Evolutionary conservation across 805 yeast species (phyloP).

Genomic region (Candida sithepensis): DNA sequence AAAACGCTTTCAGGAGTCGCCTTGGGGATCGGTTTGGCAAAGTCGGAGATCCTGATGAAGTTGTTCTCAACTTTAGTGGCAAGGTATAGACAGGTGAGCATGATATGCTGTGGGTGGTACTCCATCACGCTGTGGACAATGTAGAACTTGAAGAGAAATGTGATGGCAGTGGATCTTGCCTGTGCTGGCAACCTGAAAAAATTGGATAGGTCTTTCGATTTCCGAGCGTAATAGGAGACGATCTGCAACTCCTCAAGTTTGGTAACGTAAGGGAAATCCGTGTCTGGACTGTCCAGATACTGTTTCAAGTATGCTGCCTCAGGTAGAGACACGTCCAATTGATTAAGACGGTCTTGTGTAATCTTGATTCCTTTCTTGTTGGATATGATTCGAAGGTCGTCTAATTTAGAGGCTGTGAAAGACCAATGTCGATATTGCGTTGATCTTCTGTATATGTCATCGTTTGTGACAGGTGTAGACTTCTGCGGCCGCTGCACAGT

Average conservation of each 20-base stretch:
- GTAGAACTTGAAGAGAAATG: slow-evolving; percentile 79
- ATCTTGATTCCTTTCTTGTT: slow-evolving; percentile 50
- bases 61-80: slow-evolving; percentile 93
- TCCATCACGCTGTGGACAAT: slow-evolving; percentile 80
- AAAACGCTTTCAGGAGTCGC: slow-evolving; percentile 65
- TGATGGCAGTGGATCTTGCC: slow-evolving; percentile 80
- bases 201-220: slow-evolving; percentile 64
- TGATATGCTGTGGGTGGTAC: slow-evolving; percentile 76
- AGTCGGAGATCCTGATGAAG: slow-evolving; percentile 79
- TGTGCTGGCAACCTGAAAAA: slow-evolving; percentile 83
- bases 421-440: slow-evolving; percentile 89
- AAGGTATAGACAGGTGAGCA: slow-evolving; percentile 78
- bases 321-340: slow-evolving; percentile 6
- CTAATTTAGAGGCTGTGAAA: slow-evolving; percentile 57
- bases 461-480: slow-evolving; percentile 50
- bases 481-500: background rate
- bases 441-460: slow-evolving; percentile 84
- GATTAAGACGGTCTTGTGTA: slow-evolving; percentile 29
- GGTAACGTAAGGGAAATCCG: slow-evolving; percentile 43
- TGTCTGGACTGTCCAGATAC: slow-evolving; percentile 15
- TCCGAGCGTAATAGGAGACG: slow-evolving; percentile 68
- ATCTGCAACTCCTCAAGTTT: slow-evolving; percentile 68
- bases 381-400: slow-evolving; percentile 41
- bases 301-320: slow-evolving; percentile 10
- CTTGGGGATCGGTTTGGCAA: slow-evolving; percentile 66